Base-by-base conservation (phyloP, 1,139 yeast genomes). In the Diutina rugosa region DNA sequence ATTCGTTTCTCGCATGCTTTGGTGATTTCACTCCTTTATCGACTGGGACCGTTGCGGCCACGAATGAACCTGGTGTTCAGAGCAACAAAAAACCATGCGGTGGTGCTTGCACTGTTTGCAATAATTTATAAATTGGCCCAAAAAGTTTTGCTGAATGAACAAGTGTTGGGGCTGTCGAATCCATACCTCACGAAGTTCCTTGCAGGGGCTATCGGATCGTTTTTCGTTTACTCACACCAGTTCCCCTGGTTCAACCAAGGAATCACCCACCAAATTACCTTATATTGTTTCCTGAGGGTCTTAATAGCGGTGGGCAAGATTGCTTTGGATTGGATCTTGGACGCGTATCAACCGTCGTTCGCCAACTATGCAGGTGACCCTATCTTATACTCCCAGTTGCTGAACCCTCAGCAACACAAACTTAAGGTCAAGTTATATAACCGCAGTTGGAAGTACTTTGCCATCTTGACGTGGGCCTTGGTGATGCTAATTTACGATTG, bases 1-100 rank as follows among this genome's bases (percentile, higher is more conserved):
- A 72, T 87, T 51, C 72, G 95, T 58, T 86, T 87, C 65, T 79
- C 87, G 56, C 95, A 87, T 69, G 85, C 91, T 1, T 67, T 84
- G 56, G 90, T 84, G 53, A 81, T 86, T 69, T 83, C 79, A 59
- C 69, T 80, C 56, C 74, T 78, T 54, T 85, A 79, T 68, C 74
- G 82, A 56, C 69, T 77, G 55, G 77, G 78, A 1, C 80, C 82
- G 1, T 56, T 78, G 48, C 65, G 67, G 54, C 80, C 81, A 26
- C 67, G 87, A 56, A 61, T 82, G 55, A 62, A 66, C 45, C 80
- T 78, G 55, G 78, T 86, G 32, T 61, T 81, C 49, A 73, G 70
- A 58, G 85, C 87, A 46, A 83, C 93, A 12, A 71, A 72, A 57
- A 80, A 79, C 58, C 95, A 87, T 65, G 90, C 91, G 3, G 72